A percentile compares a stretch with the other conserved stretches of the same genome.
These are phyloP conservation scores for Durusdinium trenchii DNA, from an alignment of 73 alveolate species.

Conservation along the genomic window DNA sequence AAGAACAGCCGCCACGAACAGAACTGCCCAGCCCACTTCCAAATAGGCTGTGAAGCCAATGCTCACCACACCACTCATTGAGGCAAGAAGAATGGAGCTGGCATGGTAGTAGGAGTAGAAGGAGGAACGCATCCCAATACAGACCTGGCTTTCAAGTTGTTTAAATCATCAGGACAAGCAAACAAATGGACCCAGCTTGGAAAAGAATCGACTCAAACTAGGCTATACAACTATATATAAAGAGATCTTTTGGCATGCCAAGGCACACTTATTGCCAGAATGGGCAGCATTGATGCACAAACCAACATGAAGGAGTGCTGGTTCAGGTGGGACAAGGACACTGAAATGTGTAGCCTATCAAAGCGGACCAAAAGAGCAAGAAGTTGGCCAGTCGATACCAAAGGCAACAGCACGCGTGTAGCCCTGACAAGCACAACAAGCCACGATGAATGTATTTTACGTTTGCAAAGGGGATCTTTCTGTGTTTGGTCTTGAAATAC, in stretches of 20 bases:
- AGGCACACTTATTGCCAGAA: slow-evolving; percentile 49
- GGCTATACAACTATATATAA: neutral
- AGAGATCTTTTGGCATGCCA: neutral
- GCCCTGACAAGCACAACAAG: slow-evolving; percentile 8
- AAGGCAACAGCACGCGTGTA: slow-evolving; percentile 35
- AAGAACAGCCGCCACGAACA: slow-evolving; percentile 50
- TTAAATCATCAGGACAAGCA: neutral
- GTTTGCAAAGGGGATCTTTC: too few relatives aligned
- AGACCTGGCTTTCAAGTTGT: slow-evolving; percentile 25
- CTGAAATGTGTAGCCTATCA: slow-evolving; percentile 24
- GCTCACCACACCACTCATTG: slow-evolving; percentile 67
- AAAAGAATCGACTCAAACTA: neutral
- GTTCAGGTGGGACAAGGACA: slow-evolving; percentile 1
- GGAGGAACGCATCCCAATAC: slow-evolving; percentile 62
- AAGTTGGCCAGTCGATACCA: slow-evolving; percentile 40
- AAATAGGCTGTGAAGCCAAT: slow-evolving; percentile 62
- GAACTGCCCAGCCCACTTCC: slow-evolving; percentile 94
- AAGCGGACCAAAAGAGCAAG: slow-evolving; percentile 79
- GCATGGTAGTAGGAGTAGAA: slow-evolving; percentile 84
- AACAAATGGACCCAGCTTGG: neutral
- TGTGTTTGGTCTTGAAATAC: too few relatives aligned
- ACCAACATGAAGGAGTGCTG: slow-evolving; percentile 19
- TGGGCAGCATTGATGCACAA: slow-evolving; percentile 35
- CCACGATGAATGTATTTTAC: too few relatives aligned
- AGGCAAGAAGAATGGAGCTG: slow-evolving; percentile 63